phyloP scores from a whole-genome alignment of 2,329 filamentous ascomycete species.

The Fusarium sp. region DNA sequence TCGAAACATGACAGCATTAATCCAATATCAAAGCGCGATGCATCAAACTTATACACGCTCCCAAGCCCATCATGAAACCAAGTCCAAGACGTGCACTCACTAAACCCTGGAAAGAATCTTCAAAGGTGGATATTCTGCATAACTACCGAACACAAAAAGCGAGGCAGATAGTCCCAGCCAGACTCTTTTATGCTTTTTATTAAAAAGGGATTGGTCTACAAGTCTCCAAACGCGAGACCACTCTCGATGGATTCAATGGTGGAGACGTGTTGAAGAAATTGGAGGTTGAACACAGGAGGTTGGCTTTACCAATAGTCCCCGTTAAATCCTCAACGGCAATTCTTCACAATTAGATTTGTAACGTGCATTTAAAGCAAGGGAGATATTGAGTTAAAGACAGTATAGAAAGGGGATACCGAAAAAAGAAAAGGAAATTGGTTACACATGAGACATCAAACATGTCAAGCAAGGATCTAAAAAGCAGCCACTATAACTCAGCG shows the following conservation, averaged over 20 bases:
- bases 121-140: neutral
- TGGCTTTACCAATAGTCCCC: conserved; percentile 14
- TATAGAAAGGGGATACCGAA: neutral
- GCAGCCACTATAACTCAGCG: conserved; percentile 27
- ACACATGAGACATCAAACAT: conserved; percentile 6
- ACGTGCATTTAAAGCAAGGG: neutral
- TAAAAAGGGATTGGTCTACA: conserved; percentile 26
- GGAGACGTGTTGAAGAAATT: conserved; percentile 32
- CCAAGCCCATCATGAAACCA: neutral
- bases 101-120: neutral
- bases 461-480: conserved; percentile 25
- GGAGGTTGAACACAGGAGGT: conserved; percentile 16
- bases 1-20: neutral
- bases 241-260: conserved; percentile 11
- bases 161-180: neutral
- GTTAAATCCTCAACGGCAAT: neutral
- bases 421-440: neutral
- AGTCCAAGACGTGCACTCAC: neutral
- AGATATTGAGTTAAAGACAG: neutral
- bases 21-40: neutral
- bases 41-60: neutral
- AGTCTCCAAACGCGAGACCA: conserved; percentile 17
- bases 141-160: neutral
- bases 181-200: neutral
- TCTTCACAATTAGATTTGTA: neutral